A percentile compares a stretch with the other conserved stretches of the same genome.
These are phyloP conservation scores for Macadamia integrifolia DNA, from an alignment of 164 flowering plant species.

Conservation along the genomic window DNA sequence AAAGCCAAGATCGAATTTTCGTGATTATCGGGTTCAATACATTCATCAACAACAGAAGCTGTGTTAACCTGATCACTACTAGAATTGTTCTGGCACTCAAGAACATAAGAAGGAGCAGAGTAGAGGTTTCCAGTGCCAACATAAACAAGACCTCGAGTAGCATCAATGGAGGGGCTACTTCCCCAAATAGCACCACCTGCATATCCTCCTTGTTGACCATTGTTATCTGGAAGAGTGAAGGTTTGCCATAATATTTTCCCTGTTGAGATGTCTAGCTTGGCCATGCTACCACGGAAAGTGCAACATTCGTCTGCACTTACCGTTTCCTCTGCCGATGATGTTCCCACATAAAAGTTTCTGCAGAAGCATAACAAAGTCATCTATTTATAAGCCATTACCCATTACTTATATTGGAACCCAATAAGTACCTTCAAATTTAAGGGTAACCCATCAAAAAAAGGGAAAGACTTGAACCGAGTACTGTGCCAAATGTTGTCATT, in stretches of 20 bases:
- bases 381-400: no score
- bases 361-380: neutral
- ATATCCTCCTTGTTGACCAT: conserved; percentile 20
- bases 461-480: no score
- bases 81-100: conserved; percentile 24
- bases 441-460: no score
- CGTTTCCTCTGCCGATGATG: conserved; percentile 32
- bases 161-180: conserved; percentile 18
- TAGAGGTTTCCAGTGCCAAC: conserved; percentile 33
- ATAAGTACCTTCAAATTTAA: no score
- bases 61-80: conserved; percentile 25
- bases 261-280: conserved; percentile 22
- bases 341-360: conserved; percentile 27
- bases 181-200: conserved; percentile 32
- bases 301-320: conserved; percentile 21
- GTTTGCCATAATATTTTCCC: conserved; percentile 37
- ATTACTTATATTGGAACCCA: no score
- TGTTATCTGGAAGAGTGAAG: conserved; percentile 32
- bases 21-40: conserved; percentile 33
- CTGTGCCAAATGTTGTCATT: no score
- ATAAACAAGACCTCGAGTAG: conserved; percentile 19
- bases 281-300: conserved; percentile 37
- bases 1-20: conserved; percentile 30
- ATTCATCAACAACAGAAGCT: conserved; percentile 12
- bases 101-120: conserved; percentile 20